Evolutionary conservation across 345 rosid species (phyloP).

Genomic region (Erucastrum elatum): DNA sequence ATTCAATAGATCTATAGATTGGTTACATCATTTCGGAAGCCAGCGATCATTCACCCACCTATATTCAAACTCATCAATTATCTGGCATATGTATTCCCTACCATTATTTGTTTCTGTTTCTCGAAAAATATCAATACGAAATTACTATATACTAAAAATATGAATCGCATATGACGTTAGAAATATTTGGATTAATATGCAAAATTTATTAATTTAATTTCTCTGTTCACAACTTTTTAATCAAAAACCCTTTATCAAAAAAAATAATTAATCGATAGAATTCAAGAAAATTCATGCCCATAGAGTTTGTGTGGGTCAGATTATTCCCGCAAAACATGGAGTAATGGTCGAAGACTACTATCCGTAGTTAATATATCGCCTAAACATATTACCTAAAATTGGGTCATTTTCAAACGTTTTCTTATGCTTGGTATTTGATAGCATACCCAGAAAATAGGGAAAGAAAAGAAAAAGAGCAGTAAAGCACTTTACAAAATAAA

Average conservation of each 20-base stretch:
- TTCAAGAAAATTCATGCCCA: background rate
- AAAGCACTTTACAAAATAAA: conserved; percentile 23
- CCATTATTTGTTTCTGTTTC: background rate
- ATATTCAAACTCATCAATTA: background rate
- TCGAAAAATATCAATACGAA: background rate
- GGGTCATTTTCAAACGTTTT: conserved; percentile 12
- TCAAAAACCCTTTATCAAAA: background rate
- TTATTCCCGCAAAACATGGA: too few relatives aligned
- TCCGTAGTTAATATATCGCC: too few relatives aligned
- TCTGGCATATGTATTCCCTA: background rate
- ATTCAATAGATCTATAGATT: background rate
- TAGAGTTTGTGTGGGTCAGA: too few relatives aligned
- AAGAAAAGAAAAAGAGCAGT: background rate
- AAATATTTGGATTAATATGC: background rate
- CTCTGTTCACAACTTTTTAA: background rate
- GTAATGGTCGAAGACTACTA: too few relatives aligned
- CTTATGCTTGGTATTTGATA: background rate
- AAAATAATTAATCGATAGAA: background rate
- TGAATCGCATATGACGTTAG: background rate
- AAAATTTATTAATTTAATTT: background rate
- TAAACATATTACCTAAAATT: background rate
- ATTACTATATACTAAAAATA: background rate
- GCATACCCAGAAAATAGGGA: conserved; percentile 16
- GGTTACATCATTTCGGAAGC: background rate
- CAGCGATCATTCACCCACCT: background rate